Percentiles rank a stretch among this genome's conserved stretches.
Evolutionary conservation across 2,329 filamentous ascomycete genomes (phyloP).

Genomic region (Botryotinia globosa): DNA sequence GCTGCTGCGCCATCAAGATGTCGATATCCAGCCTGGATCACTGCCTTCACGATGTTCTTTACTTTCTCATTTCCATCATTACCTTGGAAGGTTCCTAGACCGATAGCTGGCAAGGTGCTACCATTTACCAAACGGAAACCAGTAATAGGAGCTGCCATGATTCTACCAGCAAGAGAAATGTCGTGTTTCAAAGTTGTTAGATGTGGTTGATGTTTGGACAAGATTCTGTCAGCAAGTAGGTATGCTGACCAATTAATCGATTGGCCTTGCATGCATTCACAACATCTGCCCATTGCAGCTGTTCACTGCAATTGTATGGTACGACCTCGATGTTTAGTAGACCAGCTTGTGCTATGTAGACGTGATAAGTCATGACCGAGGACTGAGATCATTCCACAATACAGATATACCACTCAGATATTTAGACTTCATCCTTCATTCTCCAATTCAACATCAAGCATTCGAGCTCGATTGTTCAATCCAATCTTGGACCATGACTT

Average conservation of each 20-base stretch:
- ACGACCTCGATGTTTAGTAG: no score
- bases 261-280: neutral
- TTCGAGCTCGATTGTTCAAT: neutral
- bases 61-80: neutral
- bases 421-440: neutral
- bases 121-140: neutral
- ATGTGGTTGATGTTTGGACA: neutral
- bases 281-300: neutral
- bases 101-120: neutral
- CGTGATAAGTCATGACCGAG: neutral
- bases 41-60: neutral
- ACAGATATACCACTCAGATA: neutral
- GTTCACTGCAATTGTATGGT: neutral
- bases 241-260: neutral
- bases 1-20: slow-evolving; percentile 10
- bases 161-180: neutral
- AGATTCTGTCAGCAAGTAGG: neutral
- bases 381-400: neutral
- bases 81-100: slow-evolving; percentile 15
- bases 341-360: neutral
- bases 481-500: no score
- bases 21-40: slow-evolving; percentile 11
- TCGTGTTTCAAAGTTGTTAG: neutral
- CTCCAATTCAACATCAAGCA: neutral
- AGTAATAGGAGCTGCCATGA: neutral